Evolutionary conservation across 257 asterid species (phyloP).

Genomic region (Solanum arcanum): DNA sequence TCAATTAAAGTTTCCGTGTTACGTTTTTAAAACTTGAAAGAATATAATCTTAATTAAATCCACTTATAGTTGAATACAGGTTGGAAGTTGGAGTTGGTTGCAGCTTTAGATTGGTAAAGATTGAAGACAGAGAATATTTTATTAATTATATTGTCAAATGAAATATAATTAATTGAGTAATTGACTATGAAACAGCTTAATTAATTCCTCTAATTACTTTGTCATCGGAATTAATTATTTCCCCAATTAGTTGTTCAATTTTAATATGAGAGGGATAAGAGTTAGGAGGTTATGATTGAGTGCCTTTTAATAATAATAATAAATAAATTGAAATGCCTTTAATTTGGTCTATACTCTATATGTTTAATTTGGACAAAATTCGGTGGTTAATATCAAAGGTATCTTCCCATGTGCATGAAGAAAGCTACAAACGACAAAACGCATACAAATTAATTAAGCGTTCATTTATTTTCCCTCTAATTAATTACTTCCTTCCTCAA

Average conservation of each 20-base stretch:
- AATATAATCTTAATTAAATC: not conserved
- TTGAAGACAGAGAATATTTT: not conserved
- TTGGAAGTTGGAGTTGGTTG: not conserved
- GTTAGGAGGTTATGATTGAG: not conserved
- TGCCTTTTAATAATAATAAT: not conserved
- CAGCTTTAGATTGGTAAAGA: not conserved
- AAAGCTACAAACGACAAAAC: not conserved
- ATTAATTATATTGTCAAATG: not conserved
- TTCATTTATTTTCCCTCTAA: not conserved
- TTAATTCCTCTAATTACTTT: not conserved
- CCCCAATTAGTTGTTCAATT: not conserved
- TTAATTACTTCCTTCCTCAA: not conserved
- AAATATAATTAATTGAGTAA: not conserved
- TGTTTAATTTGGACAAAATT: not conserved
- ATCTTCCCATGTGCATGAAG: slow-evolving; percentile 32
- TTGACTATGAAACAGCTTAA: not conserved
- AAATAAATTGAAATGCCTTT: slow-evolving; percentile 10
- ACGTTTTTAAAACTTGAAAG: not conserved
- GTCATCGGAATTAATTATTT: not conserved
- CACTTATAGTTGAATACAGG: not conserved
- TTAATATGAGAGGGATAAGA: not conserved
- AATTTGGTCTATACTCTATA: not conserved
- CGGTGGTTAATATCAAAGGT: slow-evolving; percentile 17
- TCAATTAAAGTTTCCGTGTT: not conserved
- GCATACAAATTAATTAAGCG: not conserved